These are phyloP conservation scores for Metschnikowia arizonensis DNA, from an alignment of 805 yeast species.

Conservation along the genomic window DNA sequence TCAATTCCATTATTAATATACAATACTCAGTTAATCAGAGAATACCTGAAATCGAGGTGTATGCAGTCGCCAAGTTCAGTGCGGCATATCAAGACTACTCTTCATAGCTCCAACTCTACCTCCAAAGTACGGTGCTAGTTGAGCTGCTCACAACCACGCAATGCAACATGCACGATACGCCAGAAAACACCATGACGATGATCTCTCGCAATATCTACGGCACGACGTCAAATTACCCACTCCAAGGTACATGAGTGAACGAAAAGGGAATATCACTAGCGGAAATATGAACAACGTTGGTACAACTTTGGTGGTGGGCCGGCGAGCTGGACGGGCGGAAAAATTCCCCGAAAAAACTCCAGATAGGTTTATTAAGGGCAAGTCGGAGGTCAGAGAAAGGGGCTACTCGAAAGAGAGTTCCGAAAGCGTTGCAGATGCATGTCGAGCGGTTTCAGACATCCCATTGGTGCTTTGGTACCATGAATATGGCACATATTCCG, in stretches of 20 bases:
- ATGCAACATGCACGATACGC: conserved; percentile 14
- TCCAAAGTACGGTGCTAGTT: neutral
- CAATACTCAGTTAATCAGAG: no score
- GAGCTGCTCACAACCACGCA: neutral
- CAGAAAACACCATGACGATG: conserved; percentile 2
- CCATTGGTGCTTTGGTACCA: conserved; percentile 51
- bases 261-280: conserved; percentile 10
- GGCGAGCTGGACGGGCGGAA: neutral
- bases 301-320: conserved; percentile 17
- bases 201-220: conserved; percentile 16
- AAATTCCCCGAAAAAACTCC: neutral
- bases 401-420: conserved; percentile 1
- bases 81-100: neutral
- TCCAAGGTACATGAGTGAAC: conserved; percentile 7
- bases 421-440: neutral
- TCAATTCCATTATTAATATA: no score
- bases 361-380: neutral
- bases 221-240: conserved; percentile 5
- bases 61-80: neutral
- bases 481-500: conserved; percentile 55
- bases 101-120: neutral
- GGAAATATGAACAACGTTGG: conserved; percentile 19
- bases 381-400: neutral
- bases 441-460: neutral
- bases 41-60: no score